Percentiles rank a stretch among this genome's conserved stretches.
These are phyloP conservation scores for Neohortaea acidophila DNA, from an alignment of 495 filamentous ascomycete genomes.

Conservation along the genomic window DNA sequence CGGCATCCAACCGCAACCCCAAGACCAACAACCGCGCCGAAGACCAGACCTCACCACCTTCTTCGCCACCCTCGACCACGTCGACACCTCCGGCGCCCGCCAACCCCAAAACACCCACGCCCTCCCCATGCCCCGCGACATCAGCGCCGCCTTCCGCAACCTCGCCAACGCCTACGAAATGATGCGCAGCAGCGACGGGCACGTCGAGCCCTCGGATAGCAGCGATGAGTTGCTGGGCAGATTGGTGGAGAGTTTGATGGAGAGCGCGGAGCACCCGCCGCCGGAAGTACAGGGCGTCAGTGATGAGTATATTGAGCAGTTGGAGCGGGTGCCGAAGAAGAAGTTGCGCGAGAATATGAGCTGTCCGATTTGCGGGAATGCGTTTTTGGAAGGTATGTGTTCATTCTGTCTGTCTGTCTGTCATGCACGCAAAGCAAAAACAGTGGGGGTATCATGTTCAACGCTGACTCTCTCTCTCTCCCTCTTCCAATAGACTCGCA, in stretches of 20 bases:
- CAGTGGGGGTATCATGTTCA: too few relatives aligned
- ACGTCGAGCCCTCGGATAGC: constrained; percentile 12
- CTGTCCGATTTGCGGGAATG: constrained; percentile 78
- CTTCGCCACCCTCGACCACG: constrained; percentile 58
- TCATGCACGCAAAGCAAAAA: background rate
- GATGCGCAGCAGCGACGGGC: constrained; percentile 20
- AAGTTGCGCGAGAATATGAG: constrained; percentile 47
- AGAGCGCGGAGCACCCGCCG: constrained; percentile 50
- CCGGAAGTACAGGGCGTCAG: constrained; percentile 55
- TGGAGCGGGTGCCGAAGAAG: constrained; percentile 67
- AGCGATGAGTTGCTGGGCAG: constrained; percentile 38
- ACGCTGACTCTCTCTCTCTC: too few relatives aligned
- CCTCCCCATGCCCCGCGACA: constrained; percentile 55
- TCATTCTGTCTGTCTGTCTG: background rate
- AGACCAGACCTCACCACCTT: constrained; percentile 81
- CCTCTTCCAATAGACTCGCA: constrained; percentile 29
- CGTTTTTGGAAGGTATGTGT: constrained; percentile 58
- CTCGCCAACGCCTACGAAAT: constrained; percentile 44
- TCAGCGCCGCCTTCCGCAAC: constrained; percentile 45
- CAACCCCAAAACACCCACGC: constrained; percentile 44
- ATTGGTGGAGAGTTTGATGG: constrained; percentile 48
- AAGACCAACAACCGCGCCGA: constrained; percentile 34
- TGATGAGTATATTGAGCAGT: constrained; percentile 64
- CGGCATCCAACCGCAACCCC: constrained; percentile 38
- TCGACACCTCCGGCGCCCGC: constrained; percentile 34